Evolutionary conservation across 306 rosid species (phyloP).

Genomic region (Castanea sativa): DNA sequence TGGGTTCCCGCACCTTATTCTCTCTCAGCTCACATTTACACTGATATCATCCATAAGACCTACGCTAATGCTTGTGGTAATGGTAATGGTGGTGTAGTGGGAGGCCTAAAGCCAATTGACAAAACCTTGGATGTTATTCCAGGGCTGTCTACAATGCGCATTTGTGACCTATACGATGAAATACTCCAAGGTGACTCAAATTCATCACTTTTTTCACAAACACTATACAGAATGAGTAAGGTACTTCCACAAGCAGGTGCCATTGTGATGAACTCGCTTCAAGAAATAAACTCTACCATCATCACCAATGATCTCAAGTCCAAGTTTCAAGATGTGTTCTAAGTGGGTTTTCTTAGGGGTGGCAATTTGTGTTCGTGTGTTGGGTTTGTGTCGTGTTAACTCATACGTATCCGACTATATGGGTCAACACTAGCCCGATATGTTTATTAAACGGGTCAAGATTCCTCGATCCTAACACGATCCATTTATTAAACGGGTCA

Average conservation of each 20-base stretch:
- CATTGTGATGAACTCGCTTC: constrained; percentile 29
- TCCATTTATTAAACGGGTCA: too few species aligned
- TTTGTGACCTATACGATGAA: constrained; percentile 33
- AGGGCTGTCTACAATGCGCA: constrained; percentile 29
- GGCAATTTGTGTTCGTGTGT: too few species aligned
- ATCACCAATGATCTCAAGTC: constrained; percentile 1
- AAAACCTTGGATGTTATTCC: constrained; percentile 35
- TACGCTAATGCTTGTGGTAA: background rate
- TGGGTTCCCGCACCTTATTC: constrained; percentile 28
- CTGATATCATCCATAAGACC: constrained; percentile 17
- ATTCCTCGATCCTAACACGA: too few species aligned
- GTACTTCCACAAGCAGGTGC: constrained; percentile 35
- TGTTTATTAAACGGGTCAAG: too few species aligned
- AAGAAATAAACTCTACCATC: constrained; percentile 5
- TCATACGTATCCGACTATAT: too few species aligned
- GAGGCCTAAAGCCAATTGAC: background rate
- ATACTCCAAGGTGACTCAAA: background rate
- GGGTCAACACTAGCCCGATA: too few species aligned
- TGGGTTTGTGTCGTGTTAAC: too few species aligned
- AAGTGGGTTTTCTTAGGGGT: constrained; percentile 5
- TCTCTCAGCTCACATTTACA: constrained; percentile 36
- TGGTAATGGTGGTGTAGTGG: background rate
- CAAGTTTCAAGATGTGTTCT: constrained; percentile 9
- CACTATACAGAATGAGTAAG: constrained; percentile 17
- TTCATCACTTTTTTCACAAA: constrained; percentile 22